Evolutionary conservation across 345 rosid species (phyloP).

Genomic region (Aegle marmelos): DNA sequence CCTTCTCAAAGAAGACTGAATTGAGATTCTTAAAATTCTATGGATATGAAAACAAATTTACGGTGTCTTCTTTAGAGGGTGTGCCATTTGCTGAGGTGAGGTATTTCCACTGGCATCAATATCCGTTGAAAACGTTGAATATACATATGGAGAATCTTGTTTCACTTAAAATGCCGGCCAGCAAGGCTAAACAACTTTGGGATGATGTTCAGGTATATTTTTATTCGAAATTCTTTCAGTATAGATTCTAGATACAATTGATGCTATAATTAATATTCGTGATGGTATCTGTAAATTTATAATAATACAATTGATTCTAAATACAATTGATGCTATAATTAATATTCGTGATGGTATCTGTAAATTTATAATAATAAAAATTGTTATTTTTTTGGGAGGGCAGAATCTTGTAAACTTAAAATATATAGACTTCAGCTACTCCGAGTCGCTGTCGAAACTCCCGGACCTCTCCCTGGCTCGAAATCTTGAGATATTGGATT

Average conservation of each 20-base stretch:
- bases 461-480: conserved; percentile 26
- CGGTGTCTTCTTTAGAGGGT: too few species aligned
- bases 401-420: not conserved
- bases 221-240: too few species aligned
- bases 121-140: not conserved
- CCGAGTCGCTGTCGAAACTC: conserved; percentile 13
- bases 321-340: too few species aligned
- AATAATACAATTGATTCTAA: too few species aligned
- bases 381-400: not conserved
- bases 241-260: too few species aligned
- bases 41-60: too few species aligned
- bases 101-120: conserved; percentile 15
- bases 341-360: not conserved
- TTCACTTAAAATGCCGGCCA: not conserved
- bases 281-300: not conserved
- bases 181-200: conserved; percentile 3
- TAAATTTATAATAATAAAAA: not conserved
- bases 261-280: too few species aligned
- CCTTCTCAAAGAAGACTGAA: not conserved
- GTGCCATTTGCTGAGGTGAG: not conserved
- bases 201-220: not conserved
- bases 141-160: not conserved
- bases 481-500: conserved; percentile 22
- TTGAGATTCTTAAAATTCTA: conserved; percentile 5
- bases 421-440: not conserved